phyloP scores from a whole-genome alignment of 345 rosid genomes.

The Hevea brasiliensis region DNA sequence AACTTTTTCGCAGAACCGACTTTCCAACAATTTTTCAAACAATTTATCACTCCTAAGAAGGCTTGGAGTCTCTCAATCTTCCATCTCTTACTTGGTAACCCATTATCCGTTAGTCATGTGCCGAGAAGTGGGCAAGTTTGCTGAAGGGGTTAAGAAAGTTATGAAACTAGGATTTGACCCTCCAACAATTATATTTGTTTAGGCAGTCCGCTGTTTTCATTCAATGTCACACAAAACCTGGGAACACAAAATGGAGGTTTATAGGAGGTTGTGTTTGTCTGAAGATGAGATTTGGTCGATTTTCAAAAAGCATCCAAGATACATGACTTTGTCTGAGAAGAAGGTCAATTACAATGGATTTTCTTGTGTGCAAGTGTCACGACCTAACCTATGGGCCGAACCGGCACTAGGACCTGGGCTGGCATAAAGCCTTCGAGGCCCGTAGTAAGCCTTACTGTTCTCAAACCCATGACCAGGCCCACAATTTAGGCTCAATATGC shows the following conservation, averaged over 20 bases:
- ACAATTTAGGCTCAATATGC: no score
- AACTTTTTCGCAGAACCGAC: background rate
- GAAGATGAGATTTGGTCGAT: slow-evolving; percentile 20
- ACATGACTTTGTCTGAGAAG: no score
- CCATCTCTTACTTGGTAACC: slow-evolving; percentile 3
- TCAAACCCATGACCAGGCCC: no score
- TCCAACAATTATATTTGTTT: slow-evolving; percentile 18
- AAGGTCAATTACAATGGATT: no score
- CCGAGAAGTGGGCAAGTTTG: slow-evolving; percentile 12
- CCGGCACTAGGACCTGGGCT: no score
- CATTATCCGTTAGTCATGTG: background rate
- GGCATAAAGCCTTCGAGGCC: no score
- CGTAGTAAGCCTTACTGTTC: no score
- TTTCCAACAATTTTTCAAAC: background rate
- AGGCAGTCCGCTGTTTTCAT: slow-evolving; percentile 21
- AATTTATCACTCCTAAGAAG: background rate
- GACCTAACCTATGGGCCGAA: no score
- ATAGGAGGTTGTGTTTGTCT: slow-evolving; percentile 31
- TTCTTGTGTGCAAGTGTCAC: no score
- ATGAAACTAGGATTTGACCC: slow-evolving; percentile 36
- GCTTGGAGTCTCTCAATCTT: background rate
- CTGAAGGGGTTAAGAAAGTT: slow-evolving; percentile 18
- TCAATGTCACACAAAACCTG: slow-evolving; percentile 14
- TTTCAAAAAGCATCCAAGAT: slow-evolving; percentile 32
- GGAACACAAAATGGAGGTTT: slow-evolving; percentile 23